Evolutionary conservation across 1,284 basidiomycete species (phyloP), one percentile per base, ranked within the genome.

Genomic region (Flammula alnicola): DNA sequence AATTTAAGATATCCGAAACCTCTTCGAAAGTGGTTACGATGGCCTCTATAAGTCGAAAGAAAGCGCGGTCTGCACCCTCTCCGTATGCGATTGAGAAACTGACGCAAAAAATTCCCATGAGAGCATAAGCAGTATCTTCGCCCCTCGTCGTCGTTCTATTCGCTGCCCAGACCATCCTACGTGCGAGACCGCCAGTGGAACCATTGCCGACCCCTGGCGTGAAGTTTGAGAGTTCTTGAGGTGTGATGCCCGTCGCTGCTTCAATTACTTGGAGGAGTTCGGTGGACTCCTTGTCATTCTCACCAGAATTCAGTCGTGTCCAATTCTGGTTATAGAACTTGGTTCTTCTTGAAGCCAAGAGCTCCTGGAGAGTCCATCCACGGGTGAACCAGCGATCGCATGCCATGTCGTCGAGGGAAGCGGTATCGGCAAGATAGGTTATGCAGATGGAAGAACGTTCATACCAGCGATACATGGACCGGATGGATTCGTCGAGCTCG

Each of bases 391-490:
- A 40, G 25, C 38, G 38, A 26, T 40, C 38, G 8, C 17, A 27
- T 27, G 16, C 25, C 38, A 40, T 40, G 23, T 40, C 38, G 16
- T 3, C 9, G 16, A 40, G 17, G 7, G 38, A 26, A 14, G 38
- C 25, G 16, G 38, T 40, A 20, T 40, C 38, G 12, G 38, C 38
- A 14, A 40, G 14, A 27, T 40, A 16, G 10, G 38, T 27, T 14
- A 40, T 40, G 23, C 38, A 40, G 23, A 40, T 1, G 23, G 23
- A 11, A 1, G 38, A 40, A 7, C 17, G 38, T 26, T 40, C 23
- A 40, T 40, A 40, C 38, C 38, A 40, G 23, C 38, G 38, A 19
- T 40, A 40, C 38, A 40, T 40, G 6, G 25, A 40, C 22, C 38
- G 22, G 14, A 40, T 40, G 23, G 38, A 40, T 29, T 40, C 38